Conservation (phyloP, 148 eudicot genomes). For the Polygonum maritimum region DNA sequence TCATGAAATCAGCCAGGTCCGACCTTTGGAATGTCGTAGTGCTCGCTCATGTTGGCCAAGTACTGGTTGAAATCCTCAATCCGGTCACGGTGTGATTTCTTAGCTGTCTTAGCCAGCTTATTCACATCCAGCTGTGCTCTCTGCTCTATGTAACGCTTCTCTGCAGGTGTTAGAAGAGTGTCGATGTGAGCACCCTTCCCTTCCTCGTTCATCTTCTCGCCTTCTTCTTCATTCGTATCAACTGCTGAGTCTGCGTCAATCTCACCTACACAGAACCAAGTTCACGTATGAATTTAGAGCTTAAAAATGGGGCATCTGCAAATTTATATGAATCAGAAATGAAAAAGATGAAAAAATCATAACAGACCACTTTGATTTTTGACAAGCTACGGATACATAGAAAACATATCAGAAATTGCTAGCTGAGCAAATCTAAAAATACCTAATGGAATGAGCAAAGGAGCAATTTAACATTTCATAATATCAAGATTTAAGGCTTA, state of each 20-base stretch:
- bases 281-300: background rate
- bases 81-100: constrained; percentile 87
- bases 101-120: constrained; percentile 29
- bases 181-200: no score
- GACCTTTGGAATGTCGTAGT: constrained; percentile 95
- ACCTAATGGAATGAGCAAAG: background rate
- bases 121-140: constrained; percentile 61
- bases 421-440: no score
- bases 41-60: constrained; percentile 90
- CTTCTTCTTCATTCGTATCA: constrained; percentile 25
- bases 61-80: constrained; percentile 87
- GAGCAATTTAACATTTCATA: background rate
- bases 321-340: no score
- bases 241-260: constrained; percentile 18
- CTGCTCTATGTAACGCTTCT: constrained; percentile 76
- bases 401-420: no score
- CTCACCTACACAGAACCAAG: constrained; percentile 19
- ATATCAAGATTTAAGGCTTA: no score
- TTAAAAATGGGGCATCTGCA: background rate
- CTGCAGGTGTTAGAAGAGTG: no score
- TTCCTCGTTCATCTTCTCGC: no score
- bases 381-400: background rate
- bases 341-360: background rate
- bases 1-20: constrained; percentile 71
- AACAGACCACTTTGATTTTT: background rate